A percentile compares a stretch with the other conserved stretches of the same genome.
These are phyloP conservation scores for Pisolithus albus DNA, from an alignment of 768 basidiomycete genomes.

Conservation along the genomic window DNA sequence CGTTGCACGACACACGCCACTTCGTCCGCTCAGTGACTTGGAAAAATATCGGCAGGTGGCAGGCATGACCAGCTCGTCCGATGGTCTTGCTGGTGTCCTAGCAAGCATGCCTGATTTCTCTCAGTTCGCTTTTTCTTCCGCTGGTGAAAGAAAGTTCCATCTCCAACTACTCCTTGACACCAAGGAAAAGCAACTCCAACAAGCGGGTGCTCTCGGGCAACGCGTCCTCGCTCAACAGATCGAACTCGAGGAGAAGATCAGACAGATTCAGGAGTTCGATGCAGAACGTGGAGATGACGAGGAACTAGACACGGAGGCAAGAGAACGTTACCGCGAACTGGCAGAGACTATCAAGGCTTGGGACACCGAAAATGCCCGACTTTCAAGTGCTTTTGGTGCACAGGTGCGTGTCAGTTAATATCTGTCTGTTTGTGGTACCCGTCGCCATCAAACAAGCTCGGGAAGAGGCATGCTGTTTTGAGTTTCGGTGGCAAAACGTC, in stretches of 20 bases:
- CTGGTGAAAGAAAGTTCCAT: constrained; percentile 56
- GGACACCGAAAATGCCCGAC: constrained; percentile 73
- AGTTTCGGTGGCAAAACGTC: not conserved
- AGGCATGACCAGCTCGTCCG: constrained; percentile 37
- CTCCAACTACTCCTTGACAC: constrained; percentile 70
- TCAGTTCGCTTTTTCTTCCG: constrained; percentile 36
- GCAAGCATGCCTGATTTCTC: constrained; percentile 39
- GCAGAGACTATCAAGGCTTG: constrained; percentile 67
- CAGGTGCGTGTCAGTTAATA: constrained; percentile 41
- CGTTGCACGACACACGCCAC: too few species aligned
- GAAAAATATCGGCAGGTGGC: constrained; percentile 10
- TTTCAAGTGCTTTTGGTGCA: constrained; percentile 60
- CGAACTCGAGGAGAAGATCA: constrained; percentile 85
- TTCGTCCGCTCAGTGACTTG: not conserved
- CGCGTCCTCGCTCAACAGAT: constrained; percentile 90
- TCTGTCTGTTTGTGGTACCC: not conserved
- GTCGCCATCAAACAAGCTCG: constrained; percentile 2
- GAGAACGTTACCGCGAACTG: constrained; percentile 69
- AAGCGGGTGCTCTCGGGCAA: constrained; percentile 89
- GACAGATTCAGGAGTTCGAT: constrained; percentile 69
- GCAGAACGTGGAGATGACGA: constrained; percentile 58
- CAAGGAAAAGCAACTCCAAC: constrained; percentile 89
- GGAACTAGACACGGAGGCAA: constrained; percentile 58
- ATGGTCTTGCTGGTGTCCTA: constrained; percentile 27
- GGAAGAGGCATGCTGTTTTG: constrained; percentile 3